These are phyloP conservation scores for Leccinum uliginosum DNA, from an alignment of 768 basidiomycete genomes.

Conservation along the genomic window DNA sequence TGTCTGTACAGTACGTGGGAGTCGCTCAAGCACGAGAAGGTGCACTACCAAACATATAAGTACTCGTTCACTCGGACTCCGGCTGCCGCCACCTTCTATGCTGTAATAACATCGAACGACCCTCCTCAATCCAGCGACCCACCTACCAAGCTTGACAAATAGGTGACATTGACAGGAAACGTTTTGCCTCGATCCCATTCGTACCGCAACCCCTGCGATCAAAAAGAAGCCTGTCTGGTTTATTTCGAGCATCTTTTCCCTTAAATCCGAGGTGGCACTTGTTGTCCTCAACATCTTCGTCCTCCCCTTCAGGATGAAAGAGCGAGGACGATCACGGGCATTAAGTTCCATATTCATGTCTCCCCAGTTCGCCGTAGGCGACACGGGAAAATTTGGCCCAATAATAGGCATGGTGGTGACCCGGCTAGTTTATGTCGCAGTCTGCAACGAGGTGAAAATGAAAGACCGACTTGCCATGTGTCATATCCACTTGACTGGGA, in stretches of 20 bases:
- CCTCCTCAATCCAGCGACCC: background rate
- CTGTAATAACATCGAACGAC: background rate
- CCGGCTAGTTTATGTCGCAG: background rate
- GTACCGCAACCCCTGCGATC: background rate
- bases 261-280: background rate
- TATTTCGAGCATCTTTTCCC: background rate
- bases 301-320: background rate
- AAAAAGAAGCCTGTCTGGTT: background rate
- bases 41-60: background rate
- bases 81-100: background rate
- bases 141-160: background rate
- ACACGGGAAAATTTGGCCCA: background rate
- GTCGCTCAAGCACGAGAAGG: too few relatives aligned
- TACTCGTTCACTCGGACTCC: background rate
- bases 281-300: background rate
- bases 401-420: background rate
- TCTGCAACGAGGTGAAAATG: background rate
- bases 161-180: background rate
- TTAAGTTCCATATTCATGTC: background rate
- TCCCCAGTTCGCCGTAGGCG: background rate
- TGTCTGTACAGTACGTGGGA: too few relatives aligned
- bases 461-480: background rate
- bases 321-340: background rate
- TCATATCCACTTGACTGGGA: background rate
- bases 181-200: background rate